Percentiles rank a stretch among this genome's conserved stretches.
phyloP scores from a whole-genome alignment of 139 green algal genomes.

The Protoeuglena noctilucae region DNA sequence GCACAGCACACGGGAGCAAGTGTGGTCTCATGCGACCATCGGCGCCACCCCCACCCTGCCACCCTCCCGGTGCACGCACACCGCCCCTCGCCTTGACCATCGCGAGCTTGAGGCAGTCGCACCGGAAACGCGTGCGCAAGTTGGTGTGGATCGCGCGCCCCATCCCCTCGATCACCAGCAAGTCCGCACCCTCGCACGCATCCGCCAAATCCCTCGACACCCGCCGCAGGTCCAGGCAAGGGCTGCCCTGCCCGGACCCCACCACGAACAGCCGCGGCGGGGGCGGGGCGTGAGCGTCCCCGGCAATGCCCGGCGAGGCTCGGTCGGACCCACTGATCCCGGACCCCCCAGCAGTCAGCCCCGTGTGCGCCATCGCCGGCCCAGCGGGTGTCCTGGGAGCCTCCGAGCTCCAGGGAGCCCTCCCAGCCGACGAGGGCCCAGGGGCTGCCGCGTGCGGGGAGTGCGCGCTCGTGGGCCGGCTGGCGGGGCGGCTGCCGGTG shows the following conservation, averaged over 20 bases:
- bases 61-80: background rate
- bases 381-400: too few relatives aligned
- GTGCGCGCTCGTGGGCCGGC: too few relatives aligned
- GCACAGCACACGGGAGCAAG: background rate
- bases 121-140: slow-evolving; percentile 28
- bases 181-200: slow-evolving; percentile 57
- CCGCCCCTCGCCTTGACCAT: slow-evolving; percentile 81
- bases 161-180: slow-evolving; percentile 95
- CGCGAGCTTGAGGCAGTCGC: slow-evolving; percentile 83
- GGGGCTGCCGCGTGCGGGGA: too few relatives aligned
- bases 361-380: too few relatives aligned
- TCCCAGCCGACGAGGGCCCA: too few relatives aligned
- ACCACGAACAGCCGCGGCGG: slow-evolving; percentile 56
- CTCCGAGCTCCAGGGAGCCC: too few relatives aligned
- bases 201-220: slow-evolving; percentile 51
- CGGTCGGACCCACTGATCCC: too few relatives aligned
- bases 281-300: too few relatives aligned
- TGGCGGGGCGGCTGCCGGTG: too few relatives aligned
- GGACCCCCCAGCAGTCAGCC: too few relatives aligned
- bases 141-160: slow-evolving; percentile 63
- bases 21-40: background rate
- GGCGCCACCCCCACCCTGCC: background rate
- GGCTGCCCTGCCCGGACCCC: slow-evolving; percentile 64
- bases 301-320: too few relatives aligned
- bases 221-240: slow-evolving; percentile 84